Percentiles rank a stretch among this genome's conserved stretches.
Conservation (phyloP, 2,329 filamentous ascomycete genomes). For the Curvularia spicifera region DNA sequence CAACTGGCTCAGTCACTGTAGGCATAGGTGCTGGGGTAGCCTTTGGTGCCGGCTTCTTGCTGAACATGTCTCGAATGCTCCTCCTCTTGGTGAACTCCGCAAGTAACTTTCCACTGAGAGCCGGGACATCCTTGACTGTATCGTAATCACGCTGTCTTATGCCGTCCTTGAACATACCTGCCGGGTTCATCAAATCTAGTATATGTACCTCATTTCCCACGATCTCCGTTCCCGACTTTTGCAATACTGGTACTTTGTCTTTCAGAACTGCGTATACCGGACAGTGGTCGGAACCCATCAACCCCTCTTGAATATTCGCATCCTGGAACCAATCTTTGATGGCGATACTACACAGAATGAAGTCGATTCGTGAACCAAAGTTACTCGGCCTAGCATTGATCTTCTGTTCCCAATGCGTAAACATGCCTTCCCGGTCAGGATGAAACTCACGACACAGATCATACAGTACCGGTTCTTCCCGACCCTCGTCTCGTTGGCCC, state of each 20-base stretch:
- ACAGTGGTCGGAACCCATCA: conserved; percentile 96
- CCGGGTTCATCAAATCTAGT: conserved; percentile 78
- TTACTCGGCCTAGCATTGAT: conserved; percentile 96
- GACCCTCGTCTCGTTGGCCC: conserved; percentile 70
- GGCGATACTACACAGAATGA: conserved; percentile 79
- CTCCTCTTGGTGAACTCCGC: conserved; percentile 85
- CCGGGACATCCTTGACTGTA: conserved; percentile 66
- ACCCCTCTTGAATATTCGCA: conserved; percentile 87
- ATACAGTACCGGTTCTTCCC: conserved; percentile 75
- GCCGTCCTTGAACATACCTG: conserved; percentile 72
- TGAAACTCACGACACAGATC: conserved; percentile 86
- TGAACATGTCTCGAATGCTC: conserved; percentile 94
- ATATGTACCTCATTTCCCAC: conserved; percentile 61
- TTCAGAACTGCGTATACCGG: conserved; percentile 82
- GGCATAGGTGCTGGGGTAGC: conserved; percentile 10
- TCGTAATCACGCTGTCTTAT: conserved; percentile 70
- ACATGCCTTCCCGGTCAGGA: conserved; percentile 84
- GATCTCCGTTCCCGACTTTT: conserved; percentile 7
- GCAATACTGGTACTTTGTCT: conserved; percentile 61
- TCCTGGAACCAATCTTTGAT: conserved; percentile 81
- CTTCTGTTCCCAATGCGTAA: conserved; percentile 95
- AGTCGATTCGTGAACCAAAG: conserved; percentile 91
- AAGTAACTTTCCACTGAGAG: conserved; percentile 80
- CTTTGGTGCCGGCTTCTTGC: conserved; percentile 40
- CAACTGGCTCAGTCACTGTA: conserved; percentile 2